phyloP scores from a whole-genome alignment of 2,329 filamentous ascomycete species.

The Alternaria sp. region DNA sequence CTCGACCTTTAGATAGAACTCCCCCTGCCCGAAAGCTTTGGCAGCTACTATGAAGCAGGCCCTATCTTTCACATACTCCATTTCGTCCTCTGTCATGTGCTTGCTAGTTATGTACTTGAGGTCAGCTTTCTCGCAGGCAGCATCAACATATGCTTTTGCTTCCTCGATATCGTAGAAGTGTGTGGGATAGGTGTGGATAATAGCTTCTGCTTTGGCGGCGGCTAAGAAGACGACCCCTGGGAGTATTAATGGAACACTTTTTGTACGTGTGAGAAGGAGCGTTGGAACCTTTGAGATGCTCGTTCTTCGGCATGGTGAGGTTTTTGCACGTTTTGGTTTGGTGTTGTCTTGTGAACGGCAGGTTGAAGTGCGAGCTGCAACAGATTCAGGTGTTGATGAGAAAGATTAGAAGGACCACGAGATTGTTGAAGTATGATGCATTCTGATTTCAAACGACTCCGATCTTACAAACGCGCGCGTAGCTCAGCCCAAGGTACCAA shows the following conservation, averaged over 20 bases:
- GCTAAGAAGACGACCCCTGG: not conserved
- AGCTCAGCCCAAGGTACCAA: not conserved
- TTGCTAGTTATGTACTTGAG: constrained; percentile 1
- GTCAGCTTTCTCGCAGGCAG: not conserved
- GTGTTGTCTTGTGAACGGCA: not conserved
- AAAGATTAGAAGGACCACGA: not conserved
- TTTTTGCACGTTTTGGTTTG: not conserved
- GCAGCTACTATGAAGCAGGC: constrained; percentile 16
- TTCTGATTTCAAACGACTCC: not conserved
- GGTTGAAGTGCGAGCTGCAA: not conserved
- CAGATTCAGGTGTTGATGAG: not conserved
- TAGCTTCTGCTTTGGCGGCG: not conserved
- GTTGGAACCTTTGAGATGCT: not conserved
- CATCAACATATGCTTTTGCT: constrained; percentile 10
- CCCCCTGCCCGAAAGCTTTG: constrained; percentile 12
- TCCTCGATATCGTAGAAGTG: constrained; percentile 13
- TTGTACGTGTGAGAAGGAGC: not conserved
- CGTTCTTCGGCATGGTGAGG: not conserved
- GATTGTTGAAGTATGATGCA: not conserved
- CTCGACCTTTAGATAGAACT: constrained; percentile 17
- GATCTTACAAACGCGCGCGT: not conserved
- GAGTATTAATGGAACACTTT: not conserved
- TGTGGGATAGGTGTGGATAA: constrained; percentile 10
- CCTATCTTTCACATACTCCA: constrained; percentile 11
- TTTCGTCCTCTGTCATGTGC: not conserved